These are phyloP conservation scores for Hura crepitans DNA, from an alignment of 441 rosid genomes.

Conservation along the genomic window DNA sequence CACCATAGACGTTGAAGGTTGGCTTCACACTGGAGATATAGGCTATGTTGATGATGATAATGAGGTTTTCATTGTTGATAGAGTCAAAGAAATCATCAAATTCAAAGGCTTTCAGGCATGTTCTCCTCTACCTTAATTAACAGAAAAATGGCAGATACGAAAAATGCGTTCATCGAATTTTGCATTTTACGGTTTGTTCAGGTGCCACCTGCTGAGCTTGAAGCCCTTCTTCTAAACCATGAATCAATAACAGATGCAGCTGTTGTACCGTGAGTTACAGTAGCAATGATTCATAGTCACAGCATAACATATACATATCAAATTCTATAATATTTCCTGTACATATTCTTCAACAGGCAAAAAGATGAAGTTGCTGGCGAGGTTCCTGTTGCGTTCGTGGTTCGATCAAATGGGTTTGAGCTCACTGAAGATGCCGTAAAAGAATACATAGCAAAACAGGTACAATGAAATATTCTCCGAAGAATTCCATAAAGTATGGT, in stretches of 20 bases:
- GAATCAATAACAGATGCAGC: conserved; percentile 76
- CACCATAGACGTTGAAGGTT: conserved; percentile 75
- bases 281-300: too few relatives aligned
- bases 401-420: conserved; percentile 48
- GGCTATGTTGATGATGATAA: conserved; percentile 82
- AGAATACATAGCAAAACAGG: conserved; percentile 80
- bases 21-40: conserved; percentile 94
- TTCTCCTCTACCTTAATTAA: not conserved
- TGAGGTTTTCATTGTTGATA: conserved; percentile 79
- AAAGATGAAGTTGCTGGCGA: conserved; percentile 85
- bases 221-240: conserved; percentile 61
- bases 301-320: too few relatives aligned
- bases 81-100: conserved; percentile 87
- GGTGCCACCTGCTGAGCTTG: conserved; percentile 93
- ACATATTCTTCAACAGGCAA: conserved; percentile 34
- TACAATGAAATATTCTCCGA: conserved; percentile 6
- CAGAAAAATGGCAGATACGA: not conserved
- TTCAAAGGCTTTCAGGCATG: conserved; percentile 84
- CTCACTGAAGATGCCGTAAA: conserved; percentile 63
- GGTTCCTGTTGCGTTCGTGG: conserved; percentile 90
- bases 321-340: not conserved
- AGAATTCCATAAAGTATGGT: not conserved
- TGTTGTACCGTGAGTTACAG: conserved; percentile 66
- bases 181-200: conserved; percentile 14
- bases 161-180: not conserved